Conservation (phyloP, 148 eudicot genomes). For the Camellia sinensis region DNA sequence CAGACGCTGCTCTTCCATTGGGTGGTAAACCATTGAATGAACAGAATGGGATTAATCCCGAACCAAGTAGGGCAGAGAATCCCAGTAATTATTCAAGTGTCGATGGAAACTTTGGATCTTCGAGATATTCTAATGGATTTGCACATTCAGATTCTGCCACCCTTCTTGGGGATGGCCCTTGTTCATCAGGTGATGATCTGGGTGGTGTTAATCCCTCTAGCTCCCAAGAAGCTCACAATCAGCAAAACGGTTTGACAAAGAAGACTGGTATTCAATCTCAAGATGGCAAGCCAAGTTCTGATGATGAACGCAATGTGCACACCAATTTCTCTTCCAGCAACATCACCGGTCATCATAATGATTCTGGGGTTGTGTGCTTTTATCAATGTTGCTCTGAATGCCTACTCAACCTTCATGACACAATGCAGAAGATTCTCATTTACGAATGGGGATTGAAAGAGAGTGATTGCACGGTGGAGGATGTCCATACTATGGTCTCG, state of each 20-base stretch:
- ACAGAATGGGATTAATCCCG: slow-evolving; percentile 24
- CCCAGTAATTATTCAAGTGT: slow-evolving; percentile 18
- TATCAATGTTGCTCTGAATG: slow-evolving; percentile 73
- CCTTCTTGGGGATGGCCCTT: slow-evolving; percentile 19
- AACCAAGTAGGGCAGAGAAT: slow-evolving; percentile 18
- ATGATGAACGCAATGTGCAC: slow-evolving; percentile 20
- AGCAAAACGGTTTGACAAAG: slow-evolving; percentile 18
- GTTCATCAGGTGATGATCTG: slow-evolving; percentile 18
- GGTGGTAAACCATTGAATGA: slow-evolving; percentile 16
- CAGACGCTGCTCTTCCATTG: slow-evolving; percentile 21
- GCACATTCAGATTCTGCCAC: slow-evolving; percentile 17
- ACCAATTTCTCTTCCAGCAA: slow-evolving; percentile 13
- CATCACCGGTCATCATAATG: slow-evolving; percentile 14
- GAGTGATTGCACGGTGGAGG: slow-evolving; percentile 56
- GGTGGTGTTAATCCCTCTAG: slow-evolving; percentile 13
- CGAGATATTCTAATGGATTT: slow-evolving; percentile 41
- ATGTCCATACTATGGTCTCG: slow-evolving; percentile 62
- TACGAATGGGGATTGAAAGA: slow-evolving; percentile 40
- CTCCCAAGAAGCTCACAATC: slow-evolving; percentile 23
- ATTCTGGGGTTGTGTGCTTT: slow-evolving; percentile 40
- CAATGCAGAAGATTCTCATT: slow-evolving; percentile 40
- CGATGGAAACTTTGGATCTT: slow-evolving; percentile 19
- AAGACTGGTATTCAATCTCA: slow-evolving; percentile 19
- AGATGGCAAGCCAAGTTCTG: slow-evolving; percentile 20
- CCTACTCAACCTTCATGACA: slow-evolving; percentile 39